phyloP scores from a whole-genome alignment of 1,139 yeast genomes.

The Suhomyces maxii region DNA sequence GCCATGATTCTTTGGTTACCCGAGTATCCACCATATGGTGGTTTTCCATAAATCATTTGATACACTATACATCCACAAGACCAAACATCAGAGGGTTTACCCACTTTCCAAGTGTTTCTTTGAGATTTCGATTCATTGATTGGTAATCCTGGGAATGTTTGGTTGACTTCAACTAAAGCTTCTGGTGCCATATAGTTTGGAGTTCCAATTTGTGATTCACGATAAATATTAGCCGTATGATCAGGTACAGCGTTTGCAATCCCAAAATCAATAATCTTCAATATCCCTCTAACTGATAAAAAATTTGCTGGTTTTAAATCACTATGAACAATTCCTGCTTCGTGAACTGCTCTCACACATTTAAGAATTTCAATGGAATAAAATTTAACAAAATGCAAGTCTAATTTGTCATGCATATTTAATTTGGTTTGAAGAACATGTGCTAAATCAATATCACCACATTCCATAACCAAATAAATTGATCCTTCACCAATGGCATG shows the following conservation, averaged over 20 bases:
- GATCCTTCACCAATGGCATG: constrained; percentile 66
- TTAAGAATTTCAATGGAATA: constrained; percentile 78
- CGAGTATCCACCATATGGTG: constrained; percentile 82
- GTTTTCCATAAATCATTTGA: constrained; percentile 91
- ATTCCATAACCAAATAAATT: constrained; percentile 83
- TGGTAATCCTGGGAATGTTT: constrained; percentile 29
- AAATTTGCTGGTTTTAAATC: constrained; percentile 96
- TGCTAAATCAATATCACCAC: constrained; percentile 91
- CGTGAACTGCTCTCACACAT: constrained; percentile 87
- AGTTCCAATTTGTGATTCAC: constrained; percentile 92
- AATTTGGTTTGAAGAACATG: constrained; percentile 68
- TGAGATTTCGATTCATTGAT: constrained; percentile 12
- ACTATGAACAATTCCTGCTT: constrained; percentile 86
- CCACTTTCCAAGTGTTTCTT: constrained; percentile 76
- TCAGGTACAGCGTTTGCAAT: constrained; percentile 94
- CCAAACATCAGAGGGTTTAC: constrained; percentile 97
- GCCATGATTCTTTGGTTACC: constrained; percentile 83
- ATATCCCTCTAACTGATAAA: constrained; percentile 76
- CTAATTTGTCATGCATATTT: constrained; percentile 50
- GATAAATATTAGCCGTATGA: constrained; percentile 83
- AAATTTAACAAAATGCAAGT: constrained; percentile 75
- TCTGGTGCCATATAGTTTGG: constrained; percentile 99
- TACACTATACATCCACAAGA: constrained; percentile 95
- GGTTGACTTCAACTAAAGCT: constrained; percentile 68
- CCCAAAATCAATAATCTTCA: constrained; percentile 93